A percentile compares a stretch with the other conserved stretches of the same genome.
phyloP scores from a whole-genome alignment of 345 rosid genomes.

The Citropsis articulata region DNA sequence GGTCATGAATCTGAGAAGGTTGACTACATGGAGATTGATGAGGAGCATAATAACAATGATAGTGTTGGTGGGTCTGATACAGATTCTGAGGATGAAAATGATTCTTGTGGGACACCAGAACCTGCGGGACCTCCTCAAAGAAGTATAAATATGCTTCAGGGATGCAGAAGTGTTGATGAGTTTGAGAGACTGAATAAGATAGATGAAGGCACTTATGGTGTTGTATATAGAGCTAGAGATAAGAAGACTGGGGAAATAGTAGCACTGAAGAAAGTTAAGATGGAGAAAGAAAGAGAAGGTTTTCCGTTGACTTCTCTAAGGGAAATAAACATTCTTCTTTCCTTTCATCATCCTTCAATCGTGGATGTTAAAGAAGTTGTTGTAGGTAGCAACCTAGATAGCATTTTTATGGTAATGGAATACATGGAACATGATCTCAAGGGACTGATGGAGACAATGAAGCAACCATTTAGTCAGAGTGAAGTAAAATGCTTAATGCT shows the following conservation, averaged over 20 bases:
- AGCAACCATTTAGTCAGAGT: constrained; percentile 98
- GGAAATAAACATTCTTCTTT: constrained; percentile 95
- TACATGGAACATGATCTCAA: constrained; percentile 99
- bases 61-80: constrained; percentile 39
- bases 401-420: constrained; percentile 99
- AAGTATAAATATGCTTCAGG: constrained; percentile 90
- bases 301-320: constrained; percentile 93
- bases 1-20: constrained; percentile 53
- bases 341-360: constrained; percentile 90
- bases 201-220: constrained; percentile 99
- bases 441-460: constrained; percentile 94
- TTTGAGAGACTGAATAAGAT: constrained; percentile 96
- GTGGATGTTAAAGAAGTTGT: constrained; percentile 99
- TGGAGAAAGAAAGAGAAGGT: constrained; percentile 99
- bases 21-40: constrained; percentile 74
- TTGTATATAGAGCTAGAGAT: constrained; percentile 95
- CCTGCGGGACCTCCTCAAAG: constrained; percentile 62
- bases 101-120: constrained; percentile 52
- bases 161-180: constrained; percentile 98
- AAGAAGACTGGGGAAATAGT: constrained; percentile 92
- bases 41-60: constrained; percentile 30
- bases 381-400: constrained; percentile 90
- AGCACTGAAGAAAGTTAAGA: constrained; percentile 98
- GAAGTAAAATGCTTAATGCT: constrained; percentile 99
- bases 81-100: constrained; percentile 53